Evolutionary conservation across 2,329 filamentous ascomycete species (phyloP).

Genomic region (Tolypocladium cylindrosporum): DNA sequence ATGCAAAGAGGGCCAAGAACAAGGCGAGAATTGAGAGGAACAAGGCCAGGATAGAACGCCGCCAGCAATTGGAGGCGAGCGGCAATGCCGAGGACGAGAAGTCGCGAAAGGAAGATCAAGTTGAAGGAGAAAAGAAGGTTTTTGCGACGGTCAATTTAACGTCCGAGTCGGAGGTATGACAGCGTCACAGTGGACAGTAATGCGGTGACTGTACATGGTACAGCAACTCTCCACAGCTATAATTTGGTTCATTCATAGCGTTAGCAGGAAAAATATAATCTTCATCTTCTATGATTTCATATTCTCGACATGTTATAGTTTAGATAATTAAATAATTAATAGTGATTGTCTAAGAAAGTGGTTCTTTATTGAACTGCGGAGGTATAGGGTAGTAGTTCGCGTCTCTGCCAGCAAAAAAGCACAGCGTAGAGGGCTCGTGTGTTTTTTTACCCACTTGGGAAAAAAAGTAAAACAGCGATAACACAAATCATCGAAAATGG

Average conservation of each 20-base stretch:
- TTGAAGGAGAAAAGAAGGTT: neutral
- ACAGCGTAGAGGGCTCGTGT: no score
- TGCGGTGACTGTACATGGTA: no score
- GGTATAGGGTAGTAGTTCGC: no score
- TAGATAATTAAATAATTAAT: no score
- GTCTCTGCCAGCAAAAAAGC: no score
- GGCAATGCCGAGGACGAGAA: neutral
- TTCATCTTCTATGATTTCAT: no score
- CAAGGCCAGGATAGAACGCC: neutral
- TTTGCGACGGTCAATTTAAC: neutral
- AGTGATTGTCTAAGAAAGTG: no score
- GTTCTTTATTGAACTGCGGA: no score
- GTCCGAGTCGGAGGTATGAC: neutral
- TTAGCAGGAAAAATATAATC: no score
- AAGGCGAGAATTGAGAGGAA: conserved; percentile 11
- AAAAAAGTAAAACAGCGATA: neutral
- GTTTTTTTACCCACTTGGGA: no score
- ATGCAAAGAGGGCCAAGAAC: conserved; percentile 19
- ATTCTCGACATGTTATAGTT: no score
- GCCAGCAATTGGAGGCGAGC: neutral
- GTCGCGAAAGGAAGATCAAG: neutral
- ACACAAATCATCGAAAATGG: neutral
- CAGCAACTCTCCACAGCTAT: neutral
- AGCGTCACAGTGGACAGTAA: neutral
- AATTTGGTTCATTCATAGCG: no score